Conservation (phyloP, 2,329 filamentous ascomycete species). For the Aspergillus spinulosporus region DNA sequence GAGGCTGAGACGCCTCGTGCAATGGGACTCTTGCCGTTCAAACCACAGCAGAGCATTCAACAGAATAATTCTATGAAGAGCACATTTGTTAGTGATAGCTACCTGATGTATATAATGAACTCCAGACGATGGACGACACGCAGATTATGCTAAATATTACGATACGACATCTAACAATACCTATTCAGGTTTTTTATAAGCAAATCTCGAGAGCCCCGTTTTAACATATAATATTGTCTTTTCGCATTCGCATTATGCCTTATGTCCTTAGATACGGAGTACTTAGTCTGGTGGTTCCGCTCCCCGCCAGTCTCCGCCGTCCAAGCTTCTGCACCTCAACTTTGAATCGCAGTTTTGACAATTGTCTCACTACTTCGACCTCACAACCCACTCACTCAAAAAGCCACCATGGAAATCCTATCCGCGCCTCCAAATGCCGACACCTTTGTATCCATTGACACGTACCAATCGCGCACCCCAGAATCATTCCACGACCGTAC, state of each 20-base stretch:
- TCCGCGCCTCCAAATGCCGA: conserved; percentile 39
- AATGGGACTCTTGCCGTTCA: too few species aligned
- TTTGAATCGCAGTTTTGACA: conserved; percentile 10
- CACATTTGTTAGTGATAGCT: neutral
- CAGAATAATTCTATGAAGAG: too few species aligned
- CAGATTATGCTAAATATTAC: neutral
- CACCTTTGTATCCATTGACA: conserved; percentile 45
- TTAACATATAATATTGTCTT: too few species aligned
- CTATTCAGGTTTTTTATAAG: too few species aligned
- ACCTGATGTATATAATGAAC: neutral
- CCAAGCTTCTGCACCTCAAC: conserved; percentile 13
- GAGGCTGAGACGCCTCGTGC: too few species aligned
- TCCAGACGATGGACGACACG: too few species aligned
- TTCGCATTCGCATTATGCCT: too few species aligned
- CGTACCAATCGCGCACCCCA: conserved; percentile 51
- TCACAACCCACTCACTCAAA: too few species aligned
- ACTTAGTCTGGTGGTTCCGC: neutral
- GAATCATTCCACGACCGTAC: conserved; percentile 51
- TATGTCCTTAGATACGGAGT: too few species aligned
- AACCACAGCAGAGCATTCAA: too few species aligned
- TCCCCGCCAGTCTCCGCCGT: conserved; percentile 10
- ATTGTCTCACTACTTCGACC: too few species aligned
- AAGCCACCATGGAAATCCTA: conserved; percentile 47
- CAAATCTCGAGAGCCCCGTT: too few species aligned
- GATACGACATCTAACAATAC: neutral